Percentiles rank a stretch among this genome's conserved stretches.
These are phyloP conservation scores for Aechmea fasciata DNA, from an alignment of 176 grass and related monocot species.

Conservation along the genomic window DNA sequence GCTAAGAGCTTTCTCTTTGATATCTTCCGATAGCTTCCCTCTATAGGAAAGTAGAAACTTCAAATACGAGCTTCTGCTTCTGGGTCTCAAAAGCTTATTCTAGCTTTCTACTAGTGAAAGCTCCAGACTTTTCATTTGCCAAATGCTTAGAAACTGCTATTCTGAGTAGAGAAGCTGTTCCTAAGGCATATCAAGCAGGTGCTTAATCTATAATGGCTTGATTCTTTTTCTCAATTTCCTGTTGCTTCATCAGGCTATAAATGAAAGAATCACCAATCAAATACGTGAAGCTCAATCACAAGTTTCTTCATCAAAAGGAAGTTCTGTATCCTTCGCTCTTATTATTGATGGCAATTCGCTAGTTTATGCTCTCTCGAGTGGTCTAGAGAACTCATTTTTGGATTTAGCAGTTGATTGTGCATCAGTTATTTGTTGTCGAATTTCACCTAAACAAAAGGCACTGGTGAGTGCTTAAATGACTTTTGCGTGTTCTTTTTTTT, in stretches of 20 bases:
- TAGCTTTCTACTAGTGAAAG: too few relatives aligned
- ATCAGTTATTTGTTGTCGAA: slow-evolving; percentile 91
- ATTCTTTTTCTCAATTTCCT: too few relatives aligned
- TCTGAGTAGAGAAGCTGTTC: slow-evolving; percentile 13
- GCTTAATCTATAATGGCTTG: too few relatives aligned
- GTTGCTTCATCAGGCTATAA: slow-evolving; percentile 41
- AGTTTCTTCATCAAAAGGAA: slow-evolving; percentile 2
- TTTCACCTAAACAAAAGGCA: slow-evolving; percentile 92
- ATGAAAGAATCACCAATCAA: slow-evolving; percentile 38
- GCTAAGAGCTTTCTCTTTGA: too few relatives aligned
- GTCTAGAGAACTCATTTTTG: slow-evolving; percentile 44
- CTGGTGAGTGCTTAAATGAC: slow-evolving; percentile 39
- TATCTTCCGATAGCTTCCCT: too few relatives aligned
- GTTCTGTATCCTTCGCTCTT: slow-evolving; percentile 52
- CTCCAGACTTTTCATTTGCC: too few relatives aligned
- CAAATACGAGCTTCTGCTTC: too few relatives aligned
- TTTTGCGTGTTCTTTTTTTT: neutral
- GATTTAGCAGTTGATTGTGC: slow-evolving; percentile 45
- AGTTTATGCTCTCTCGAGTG: slow-evolving; percentile 57
- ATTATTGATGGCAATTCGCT: slow-evolving; percentile 89
- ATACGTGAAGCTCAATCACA: slow-evolving; percentile 47
- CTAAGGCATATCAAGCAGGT: slow-evolving; percentile 33
- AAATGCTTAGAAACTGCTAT: too few relatives aligned
- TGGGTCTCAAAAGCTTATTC: too few relatives aligned
- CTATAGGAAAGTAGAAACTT: too few relatives aligned